Evolutionary conservation across 306 rosid genomes (phyloP).

Genomic region (Prunus kanzakura): DNA sequence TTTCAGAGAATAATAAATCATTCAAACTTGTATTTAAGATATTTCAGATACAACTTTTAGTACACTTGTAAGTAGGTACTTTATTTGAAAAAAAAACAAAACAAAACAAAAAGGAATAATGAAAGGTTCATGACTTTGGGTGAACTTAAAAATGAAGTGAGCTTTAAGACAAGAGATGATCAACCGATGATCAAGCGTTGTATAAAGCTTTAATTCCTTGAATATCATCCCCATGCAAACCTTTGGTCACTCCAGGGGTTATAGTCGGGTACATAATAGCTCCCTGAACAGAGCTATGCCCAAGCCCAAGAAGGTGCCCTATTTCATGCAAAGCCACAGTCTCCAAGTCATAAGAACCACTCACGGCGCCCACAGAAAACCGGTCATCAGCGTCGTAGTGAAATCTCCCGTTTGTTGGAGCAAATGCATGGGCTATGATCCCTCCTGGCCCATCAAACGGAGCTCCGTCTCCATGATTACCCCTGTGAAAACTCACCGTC

Average conservation of each 20-base stretch:
- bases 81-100: not conserved
- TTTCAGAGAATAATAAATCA: no score
- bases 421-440: not conserved
- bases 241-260: not conserved
- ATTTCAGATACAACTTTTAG: not conserved
- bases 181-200: not conserved
- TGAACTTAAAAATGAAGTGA: not conserved
- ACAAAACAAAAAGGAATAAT: not conserved
- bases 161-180: no score
- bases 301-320: constrained; percentile 34
- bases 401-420: constrained; percentile 22
- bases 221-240: constrained; percentile 32
- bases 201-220: constrained; percentile 33
- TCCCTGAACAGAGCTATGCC: constrained; percentile 25
- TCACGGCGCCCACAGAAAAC: not conserved
- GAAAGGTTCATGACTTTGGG: not conserved
- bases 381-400: constrained; percentile 29
- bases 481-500: constrained; percentile 3
- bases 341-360: constrained; percentile 8
- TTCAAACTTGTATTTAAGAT: no score
- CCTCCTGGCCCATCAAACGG: no score
- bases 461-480: no score
- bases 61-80: not conserved
- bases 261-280: constrained; percentile 23
- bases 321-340: constrained; percentile 32